Conservation (phyloP, 192 early-diverging fungal species). For the Podila verticillata region DNA sequence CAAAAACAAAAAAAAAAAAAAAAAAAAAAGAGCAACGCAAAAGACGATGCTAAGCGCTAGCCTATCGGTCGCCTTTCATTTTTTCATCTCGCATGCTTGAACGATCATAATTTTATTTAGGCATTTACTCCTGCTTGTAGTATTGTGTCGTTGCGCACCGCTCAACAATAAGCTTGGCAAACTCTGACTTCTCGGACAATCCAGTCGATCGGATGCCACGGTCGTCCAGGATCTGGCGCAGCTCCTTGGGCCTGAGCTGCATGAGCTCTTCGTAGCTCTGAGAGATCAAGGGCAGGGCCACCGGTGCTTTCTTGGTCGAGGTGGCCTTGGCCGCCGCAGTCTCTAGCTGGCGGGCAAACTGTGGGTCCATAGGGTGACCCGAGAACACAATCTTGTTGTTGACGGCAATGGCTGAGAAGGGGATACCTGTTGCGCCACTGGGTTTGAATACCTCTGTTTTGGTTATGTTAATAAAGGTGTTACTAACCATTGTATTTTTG, state of each 20-base stretch:
- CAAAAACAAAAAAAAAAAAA: no score
- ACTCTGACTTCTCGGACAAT: slow-evolving; percentile 61
- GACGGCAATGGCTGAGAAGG: slow-evolving; percentile 58
- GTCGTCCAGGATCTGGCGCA: slow-evolving; percentile 61
- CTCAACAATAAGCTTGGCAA: slow-evolving; percentile 57
- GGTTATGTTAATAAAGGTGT: neutral
- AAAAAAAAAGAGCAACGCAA: no score
- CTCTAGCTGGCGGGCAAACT: slow-evolving; percentile 42
- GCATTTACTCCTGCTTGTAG: slow-evolving; percentile 32
- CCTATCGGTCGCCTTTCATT: no score
- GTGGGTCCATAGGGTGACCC: slow-evolving; percentile 61
- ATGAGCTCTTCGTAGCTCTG: slow-evolving; percentile 58
- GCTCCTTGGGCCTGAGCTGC: slow-evolving; percentile 57
- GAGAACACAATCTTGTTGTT: slow-evolving; percentile 59
- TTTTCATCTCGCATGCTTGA: no score
- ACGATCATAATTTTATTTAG: neutral
- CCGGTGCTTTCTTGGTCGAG: slow-evolving; percentile 36
- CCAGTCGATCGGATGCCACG: slow-evolving; percentile 51
- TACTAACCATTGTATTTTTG: neutral
- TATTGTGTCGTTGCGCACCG: slow-evolving; percentile 47
- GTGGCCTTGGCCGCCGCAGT: slow-evolving; percentile 37
- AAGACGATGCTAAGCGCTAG: no score
- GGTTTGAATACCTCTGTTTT: slow-evolving; percentile 52
- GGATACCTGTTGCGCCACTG: slow-evolving; percentile 61
- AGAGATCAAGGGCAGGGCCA: slow-evolving; percentile 56